These are phyloP conservation scores for Torulaspora indica DNA, from an alignment of 805 yeast species.

Conservation along the genomic window DNA sequence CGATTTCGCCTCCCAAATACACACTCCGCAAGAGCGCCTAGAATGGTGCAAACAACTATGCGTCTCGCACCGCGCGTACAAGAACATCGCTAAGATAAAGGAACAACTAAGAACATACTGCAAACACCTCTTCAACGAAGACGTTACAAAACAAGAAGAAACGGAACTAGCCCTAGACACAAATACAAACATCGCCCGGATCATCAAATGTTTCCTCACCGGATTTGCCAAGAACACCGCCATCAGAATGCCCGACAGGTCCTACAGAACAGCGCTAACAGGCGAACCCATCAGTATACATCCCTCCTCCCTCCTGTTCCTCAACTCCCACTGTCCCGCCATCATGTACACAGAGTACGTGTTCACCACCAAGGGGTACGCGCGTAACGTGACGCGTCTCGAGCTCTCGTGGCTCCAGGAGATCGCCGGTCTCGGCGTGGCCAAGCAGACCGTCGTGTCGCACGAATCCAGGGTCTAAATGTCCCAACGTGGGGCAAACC, in stretches of 20 bases:
- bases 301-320: conserved; percentile 80
- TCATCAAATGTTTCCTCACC: conserved; percentile 71
- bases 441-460: neutral
- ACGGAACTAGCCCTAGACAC: conserved; percentile 5
- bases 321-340: conserved; percentile 72
- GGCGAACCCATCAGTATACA: conserved; percentile 86
- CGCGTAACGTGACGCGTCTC: conserved; percentile 78
- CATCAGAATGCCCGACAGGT: conserved; percentile 89
- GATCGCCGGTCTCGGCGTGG: conserved; percentile 39
- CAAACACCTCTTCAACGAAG: conserved; percentile 17
- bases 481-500: no score
- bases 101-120: conserved; percentile 50
- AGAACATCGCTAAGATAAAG: conserved; percentile 69
- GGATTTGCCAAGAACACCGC: conserved; percentile 91
- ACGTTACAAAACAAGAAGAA: conserved; percentile 9
- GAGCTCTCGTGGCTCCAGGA: conserved; percentile 84
- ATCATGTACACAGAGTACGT: conserved; percentile 94
- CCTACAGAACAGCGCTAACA: conserved; percentile 76
- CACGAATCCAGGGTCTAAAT: no score
- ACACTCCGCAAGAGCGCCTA: conserved; percentile 51
- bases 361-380: conserved; percentile 88
- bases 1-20: conserved; percentile 45
- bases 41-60: conserved; percentile 81
- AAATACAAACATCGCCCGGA: conserved; percentile 33
- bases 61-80: conserved; percentile 73